Base-by-base conservation (phyloP, 352 stramenopile genomes). In the Phytophthora pseudosyringae region DNA sequence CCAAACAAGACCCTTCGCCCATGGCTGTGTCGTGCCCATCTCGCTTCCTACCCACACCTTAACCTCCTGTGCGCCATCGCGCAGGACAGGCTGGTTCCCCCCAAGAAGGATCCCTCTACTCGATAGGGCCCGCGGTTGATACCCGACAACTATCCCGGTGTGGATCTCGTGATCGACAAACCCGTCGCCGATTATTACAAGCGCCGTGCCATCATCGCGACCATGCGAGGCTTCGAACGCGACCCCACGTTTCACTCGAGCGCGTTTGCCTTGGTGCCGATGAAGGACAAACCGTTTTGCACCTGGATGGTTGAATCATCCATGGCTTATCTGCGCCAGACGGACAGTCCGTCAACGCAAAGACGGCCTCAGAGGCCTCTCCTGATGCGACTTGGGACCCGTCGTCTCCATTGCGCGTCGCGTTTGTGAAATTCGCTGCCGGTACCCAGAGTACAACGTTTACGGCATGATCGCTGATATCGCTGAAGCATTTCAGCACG, bases 401-500 rank as follows among this genome's bases (percentile, higher is more conserved):
- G 0, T 64, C 8, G 2, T 35, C 2, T 43, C 21, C 0, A 54
- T 64, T 11, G 57, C 57, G 0, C n/a, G 10, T 9, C 46, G 57
- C 5, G 29, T 53, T 31, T 6, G 28, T 3, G 45, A 40, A 8
- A 15, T 51, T 7, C 29, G 45, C 4, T 13, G 8, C 3, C 45
- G 45, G 15, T 40, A 40, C 8, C 15, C 45, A 8, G 45, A 28
- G 13, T 51, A 28, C 28, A 8, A 16, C 15, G 51, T 56, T 9
- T 64, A 64, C 29, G 53, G 43, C 16, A 48, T 62, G 32, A 18
- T 54, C 31, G 33, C 54, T 6, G 54, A 62, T 43, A 65, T 65
- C 38, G 57, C 57, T 4, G 57, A 65, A 4, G 47, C 46, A 0
- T 65, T 65, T 21, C 36, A 52, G 4, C 36, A 65, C 25, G 57